Base-by-base conservation (phyloP, 306 rosid species). In the Arachis hypogaea region DNA sequence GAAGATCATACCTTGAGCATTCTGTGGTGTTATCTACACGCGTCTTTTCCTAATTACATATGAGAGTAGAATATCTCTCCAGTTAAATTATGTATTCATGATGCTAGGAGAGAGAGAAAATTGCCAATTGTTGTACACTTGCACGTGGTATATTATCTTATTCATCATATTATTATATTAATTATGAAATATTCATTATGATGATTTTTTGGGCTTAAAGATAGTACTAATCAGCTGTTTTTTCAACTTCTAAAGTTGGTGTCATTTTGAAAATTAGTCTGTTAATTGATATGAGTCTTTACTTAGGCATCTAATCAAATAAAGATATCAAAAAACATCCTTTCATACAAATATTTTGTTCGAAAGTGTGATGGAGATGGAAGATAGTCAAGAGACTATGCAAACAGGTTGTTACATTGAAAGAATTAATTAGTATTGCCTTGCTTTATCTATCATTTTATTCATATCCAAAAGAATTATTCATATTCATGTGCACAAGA, bases 1-100 rank as follows among this genome's bases (percentile, higher is more conserved):
- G 38, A 66, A 50, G 71, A 68, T 30, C 57, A 40, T 66, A 59
- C 62, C 66, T 77, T 36, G 40, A 65, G 66, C 66, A 61, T 68
- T 45, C 5, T 50, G 22, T 63, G 41, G 9, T 69, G 59, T 63
- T 64, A 6, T 41, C 76, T 7, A 40, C 83, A 68, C 69, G 65
- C 67, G 76, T 71, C 38, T 73, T 56, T 40, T 45, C 55, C 68
- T 60, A 55, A 45, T 63, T 60, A 59, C 58, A 33, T 43, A 43
- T 59, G 68, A 59, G 71, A 14, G 74, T 56, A 45, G 74, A 82
- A 69, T 47, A 41, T 74, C 28, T 33, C 38, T 33, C 38, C 38
- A 33, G 64, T 63, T 68, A 47, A 63, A 50, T 57, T 55, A 42
- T 42, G 47, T 73, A 11, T 38, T n/a, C 47, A 42, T 10, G 52